phyloP scores from a whole-genome alignment of 768 basidiomycete species.

The Mycena olivaceomarginata region DNA sequence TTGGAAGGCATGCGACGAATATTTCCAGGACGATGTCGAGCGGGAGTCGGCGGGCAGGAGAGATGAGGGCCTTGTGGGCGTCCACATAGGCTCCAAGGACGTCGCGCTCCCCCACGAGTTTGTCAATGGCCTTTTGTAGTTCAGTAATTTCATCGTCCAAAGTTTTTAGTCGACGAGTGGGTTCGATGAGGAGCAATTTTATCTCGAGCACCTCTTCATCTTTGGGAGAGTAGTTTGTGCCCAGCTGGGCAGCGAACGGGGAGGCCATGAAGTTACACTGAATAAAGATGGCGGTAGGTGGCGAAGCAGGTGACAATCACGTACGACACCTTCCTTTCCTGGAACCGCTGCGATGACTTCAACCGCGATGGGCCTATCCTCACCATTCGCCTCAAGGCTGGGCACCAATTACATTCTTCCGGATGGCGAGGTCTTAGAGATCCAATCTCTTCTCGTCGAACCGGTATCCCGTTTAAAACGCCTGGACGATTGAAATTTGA shows the following conservation, averaged over 20 bases:
- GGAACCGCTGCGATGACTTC: background rate
- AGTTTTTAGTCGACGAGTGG: background rate
- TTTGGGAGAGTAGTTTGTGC: background rate
- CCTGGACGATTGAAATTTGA: conserved; percentile 26
- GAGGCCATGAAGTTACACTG: background rate
- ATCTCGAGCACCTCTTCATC: conserved; percentile 16
- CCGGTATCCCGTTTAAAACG: background rate
- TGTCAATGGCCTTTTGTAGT: background rate
- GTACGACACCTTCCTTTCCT: background rate
- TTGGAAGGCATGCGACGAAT: conserved; percentile 22
- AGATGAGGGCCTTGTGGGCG: background rate
- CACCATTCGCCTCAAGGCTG: conserved; percentile 28
- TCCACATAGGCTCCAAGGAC: background rate
- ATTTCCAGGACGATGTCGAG: conserved; percentile 10
- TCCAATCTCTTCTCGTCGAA: conserved; percentile 8
- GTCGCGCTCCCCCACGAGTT: background rate
- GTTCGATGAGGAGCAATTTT: background rate
- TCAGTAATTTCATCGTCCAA: conserved; percentile 11
- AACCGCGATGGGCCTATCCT: background rate
- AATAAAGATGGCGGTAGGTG: too few species aligned
- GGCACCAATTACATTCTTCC: conserved; percentile 30
- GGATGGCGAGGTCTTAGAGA: conserved; percentile 18
- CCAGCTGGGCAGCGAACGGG: too few species aligned
- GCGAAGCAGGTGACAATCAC: background rate
- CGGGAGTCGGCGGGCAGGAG: background rate